Evolutionary conservation across 371 early-diverging fungal species (phyloP).

Genomic region (Dichotomocladium elegans): DNA sequence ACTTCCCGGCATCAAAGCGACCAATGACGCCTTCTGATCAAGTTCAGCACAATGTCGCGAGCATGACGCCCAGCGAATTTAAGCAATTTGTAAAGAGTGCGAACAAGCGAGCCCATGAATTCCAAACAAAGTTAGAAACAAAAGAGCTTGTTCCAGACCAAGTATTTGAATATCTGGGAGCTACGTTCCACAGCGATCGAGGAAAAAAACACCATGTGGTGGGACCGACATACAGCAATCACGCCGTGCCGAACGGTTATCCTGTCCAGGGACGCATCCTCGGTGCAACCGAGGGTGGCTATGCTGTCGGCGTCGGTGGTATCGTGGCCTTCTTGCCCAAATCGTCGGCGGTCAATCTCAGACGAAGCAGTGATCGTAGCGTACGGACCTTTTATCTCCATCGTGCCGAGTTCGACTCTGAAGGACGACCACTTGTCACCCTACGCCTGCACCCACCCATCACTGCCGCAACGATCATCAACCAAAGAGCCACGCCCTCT

Average conservation of each 20-base stretch:
- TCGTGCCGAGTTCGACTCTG: conserved; percentile 53
- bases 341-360: conserved; percentile 17
- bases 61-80: conserved; percentile 62
- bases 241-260: conserved; percentile 23
- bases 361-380: conserved; percentile 14
- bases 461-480: conserved; percentile 4
- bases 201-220: conserved; percentile 16
- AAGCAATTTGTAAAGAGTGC: conserved; percentile 53
- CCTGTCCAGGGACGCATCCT: conserved; percentile 68
- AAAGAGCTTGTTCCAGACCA: conserved; percentile 34
- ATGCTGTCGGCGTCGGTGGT: conserved; percentile 68
- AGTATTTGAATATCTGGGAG: conserved; percentile 26
- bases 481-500: background rate
- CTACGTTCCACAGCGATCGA: conserved; percentile 14
- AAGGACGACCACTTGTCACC: conserved; percentile 60
- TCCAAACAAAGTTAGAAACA: conserved; percentile 43
- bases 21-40: conserved; percentile 45
- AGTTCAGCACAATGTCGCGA: conserved; percentile 38
- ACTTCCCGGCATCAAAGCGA: conserved; percentile 59
- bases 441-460: conserved; percentile 21
- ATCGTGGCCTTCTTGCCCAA: conserved; percentile 58
- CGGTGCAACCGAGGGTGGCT: conserved; percentile 35
- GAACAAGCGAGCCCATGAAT: conserved; percentile 41
- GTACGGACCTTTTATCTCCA: conserved; percentile 66
- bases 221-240: conserved; percentile 33